Conservation (phyloP, 352 stramenopile genomes). For the Globisporangium splendens region DNA sequence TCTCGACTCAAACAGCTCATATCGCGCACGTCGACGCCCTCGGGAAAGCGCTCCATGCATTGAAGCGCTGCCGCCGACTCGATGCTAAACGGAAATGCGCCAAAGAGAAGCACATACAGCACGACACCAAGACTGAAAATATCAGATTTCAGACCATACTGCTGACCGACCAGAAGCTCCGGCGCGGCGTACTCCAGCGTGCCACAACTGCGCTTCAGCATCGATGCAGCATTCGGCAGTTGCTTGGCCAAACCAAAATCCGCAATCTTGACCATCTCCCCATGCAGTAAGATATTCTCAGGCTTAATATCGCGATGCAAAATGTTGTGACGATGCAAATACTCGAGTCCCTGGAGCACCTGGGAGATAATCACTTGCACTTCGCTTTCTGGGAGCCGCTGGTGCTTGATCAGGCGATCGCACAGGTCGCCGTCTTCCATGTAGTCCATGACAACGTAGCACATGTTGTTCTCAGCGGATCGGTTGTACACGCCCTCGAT, state of each 20-base stretch:
- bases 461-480: constrained; percentile 37
- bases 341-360: constrained; percentile 51
- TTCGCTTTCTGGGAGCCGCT: constrained; percentile 52
- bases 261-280: constrained; percentile 65
- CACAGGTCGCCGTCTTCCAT: constrained; percentile 76
- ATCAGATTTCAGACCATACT: constrained; percentile 76
- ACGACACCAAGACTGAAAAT: constrained; percentile 80
- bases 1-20: constrained; percentile 69
- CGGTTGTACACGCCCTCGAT: constrained; percentile 70
- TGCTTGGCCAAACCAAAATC: constrained; percentile 80
- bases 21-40: constrained; percentile 65
- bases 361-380: constrained; percentile 58
- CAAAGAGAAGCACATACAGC: constrained; percentile 78
- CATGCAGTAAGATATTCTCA: constrained; percentile 80
- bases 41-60: constrained; percentile 55
- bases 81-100: constrained; percentile 73
- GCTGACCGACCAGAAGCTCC: constrained; percentile 56
- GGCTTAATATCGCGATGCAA: constrained; percentile 79
- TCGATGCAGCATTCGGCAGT: constrained; percentile 38
- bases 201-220: constrained; percentile 61
- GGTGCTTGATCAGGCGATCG: constrained; percentile 62
- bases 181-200: constrained; percentile 78
- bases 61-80: constrained; percentile 66
- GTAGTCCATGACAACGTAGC: constrained; percentile 83
- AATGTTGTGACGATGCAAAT: constrained; percentile 62